A percentile compares a stretch with the other conserved stretches of the same genome.
Conservation (phyloP, 2,329 filamentous ascomycete species). For the Aspergillus caelatus region DNA sequence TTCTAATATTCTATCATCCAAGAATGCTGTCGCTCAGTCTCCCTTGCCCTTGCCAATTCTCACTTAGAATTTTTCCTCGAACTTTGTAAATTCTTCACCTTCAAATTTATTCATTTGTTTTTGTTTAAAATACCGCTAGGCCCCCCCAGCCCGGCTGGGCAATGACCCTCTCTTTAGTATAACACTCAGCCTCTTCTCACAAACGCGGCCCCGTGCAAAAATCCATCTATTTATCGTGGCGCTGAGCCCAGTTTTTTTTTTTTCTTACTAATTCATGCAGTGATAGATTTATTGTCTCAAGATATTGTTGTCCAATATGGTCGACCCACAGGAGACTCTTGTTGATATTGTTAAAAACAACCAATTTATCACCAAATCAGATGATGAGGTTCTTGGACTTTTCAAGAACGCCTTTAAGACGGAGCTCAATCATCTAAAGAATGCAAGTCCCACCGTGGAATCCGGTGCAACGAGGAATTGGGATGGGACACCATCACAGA, state of each 20-base stretch:
- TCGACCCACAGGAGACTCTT: neutral
- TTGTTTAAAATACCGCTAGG: neutral
- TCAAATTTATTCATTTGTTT: too few species aligned
- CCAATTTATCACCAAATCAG: neutral
- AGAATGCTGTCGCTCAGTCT: too few species aligned
- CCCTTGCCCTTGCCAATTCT: too few species aligned
- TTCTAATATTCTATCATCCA: too few species aligned
- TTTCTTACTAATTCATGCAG: neutral
- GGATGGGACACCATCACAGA: slow-evolving; percentile 5
- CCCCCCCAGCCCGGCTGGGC: too few species aligned
- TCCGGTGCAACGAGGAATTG: neutral
- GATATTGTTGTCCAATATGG: neutral
- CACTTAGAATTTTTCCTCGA: too few species aligned
- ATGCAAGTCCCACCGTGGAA: slow-evolving; percentile 13
- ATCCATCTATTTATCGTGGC: neutral
- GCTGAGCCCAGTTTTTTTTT: neutral
- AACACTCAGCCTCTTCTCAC: neutral
- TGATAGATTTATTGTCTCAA: neutral
- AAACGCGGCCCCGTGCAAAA: neutral
- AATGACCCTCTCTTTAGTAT: neutral
- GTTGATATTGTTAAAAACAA: neutral
- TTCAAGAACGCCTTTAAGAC: slow-evolving; percentile 2
- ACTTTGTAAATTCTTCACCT: too few species aligned
- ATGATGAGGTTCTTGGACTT: neutral
- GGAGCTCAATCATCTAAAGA: slow-evolving; percentile 9